A percentile compares a stretch with the other conserved stretches of the same genome.
phyloP scores from a whole-genome alignment of 768 basidiomycete species.

The Rhodotorula graminis region DNA sequence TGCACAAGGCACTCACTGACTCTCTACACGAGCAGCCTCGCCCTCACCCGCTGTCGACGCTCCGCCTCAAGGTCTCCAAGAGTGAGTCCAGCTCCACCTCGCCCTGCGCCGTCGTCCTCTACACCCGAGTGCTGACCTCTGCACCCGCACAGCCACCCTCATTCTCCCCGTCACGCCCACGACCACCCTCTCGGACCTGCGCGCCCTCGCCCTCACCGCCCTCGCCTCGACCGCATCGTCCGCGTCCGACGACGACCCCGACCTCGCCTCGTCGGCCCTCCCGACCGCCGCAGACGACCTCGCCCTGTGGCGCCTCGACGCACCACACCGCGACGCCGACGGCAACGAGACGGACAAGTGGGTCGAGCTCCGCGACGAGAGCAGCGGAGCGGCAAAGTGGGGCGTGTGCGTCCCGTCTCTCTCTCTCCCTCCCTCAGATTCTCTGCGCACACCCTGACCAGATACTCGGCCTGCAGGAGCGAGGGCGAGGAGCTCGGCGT shows the following conservation, averaged over 20 bases:
- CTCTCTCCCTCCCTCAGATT: not conserved
- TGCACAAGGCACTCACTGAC: not conserved
- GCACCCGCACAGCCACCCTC: conserved; percentile 23
- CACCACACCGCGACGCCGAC: not conserved
- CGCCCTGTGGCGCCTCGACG: conserved; percentile 31
- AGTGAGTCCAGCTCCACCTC: conserved; percentile 1
- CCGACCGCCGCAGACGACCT: conserved; percentile 11
- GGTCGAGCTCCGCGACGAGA: conserved; percentile 31
- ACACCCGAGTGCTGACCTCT: not conserved
- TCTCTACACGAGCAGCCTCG: not conserved
- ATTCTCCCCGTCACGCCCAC: conserved; percentile 24
- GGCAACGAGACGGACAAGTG: conserved; percentile 16
- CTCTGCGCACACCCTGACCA: not conserved
- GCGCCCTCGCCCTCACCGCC: conserved; percentile 10
- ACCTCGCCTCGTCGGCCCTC: not conserved
- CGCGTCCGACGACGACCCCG: not conserved
- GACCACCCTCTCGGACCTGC: conserved; percentile 21
- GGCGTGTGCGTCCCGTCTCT: conserved; percentile 28
- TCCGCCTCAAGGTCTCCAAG: conserved; percentile 28
- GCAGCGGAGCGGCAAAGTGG: conserved; percentile 31
- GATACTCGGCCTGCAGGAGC: not conserved
- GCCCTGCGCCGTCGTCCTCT: too few species aligned
- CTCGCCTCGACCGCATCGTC: conserved; percentile 2
- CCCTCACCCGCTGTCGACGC: conserved; percentile 16
- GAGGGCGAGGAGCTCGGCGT: conserved; percentile 34